Evolutionary conservation across 1,284 basidiomycete species (phyloP).

Genomic region (Apiotrichum mycotoxinovorans): DNA sequence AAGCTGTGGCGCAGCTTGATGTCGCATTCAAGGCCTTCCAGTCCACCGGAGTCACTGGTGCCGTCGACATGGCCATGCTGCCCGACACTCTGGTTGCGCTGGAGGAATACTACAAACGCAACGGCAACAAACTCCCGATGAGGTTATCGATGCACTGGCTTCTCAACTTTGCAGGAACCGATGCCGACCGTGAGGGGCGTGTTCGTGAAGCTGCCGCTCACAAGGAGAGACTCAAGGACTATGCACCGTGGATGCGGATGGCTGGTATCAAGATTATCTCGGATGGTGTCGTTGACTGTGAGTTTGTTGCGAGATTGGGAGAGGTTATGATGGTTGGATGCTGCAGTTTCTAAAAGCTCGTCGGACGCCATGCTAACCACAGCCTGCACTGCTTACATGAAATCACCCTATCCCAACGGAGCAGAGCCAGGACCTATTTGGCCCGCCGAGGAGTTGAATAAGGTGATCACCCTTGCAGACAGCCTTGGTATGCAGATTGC

Average conservation of each 20-base stretch:
- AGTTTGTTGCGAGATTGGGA: no score
- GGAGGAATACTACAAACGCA: slow-evolving; percentile 22
- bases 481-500: slow-evolving; percentile 30
- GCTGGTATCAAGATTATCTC: slow-evolving; percentile 38
- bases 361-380: no score
- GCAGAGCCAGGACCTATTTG: slow-evolving; percentile 28
- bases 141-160: slow-evolving; percentile 27
- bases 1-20: slow-evolving; percentile 18
- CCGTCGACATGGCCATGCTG: slow-evolving; percentile 33
- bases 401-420: slow-evolving; percentile 28
- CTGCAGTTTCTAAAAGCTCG: no score
- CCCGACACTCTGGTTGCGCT: slow-evolving; percentile 24
- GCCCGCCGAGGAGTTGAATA: slow-evolving; percentile 21
- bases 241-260: slow-evolving; percentile 24
- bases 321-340: no score
- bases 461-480: slow-evolving; percentile 28
- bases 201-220: slow-evolving; percentile 23
- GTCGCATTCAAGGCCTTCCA: slow-evolving; percentile 23
- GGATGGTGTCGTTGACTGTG: slow-evolving; percentile 33
- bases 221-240: slow-evolving; percentile 12
- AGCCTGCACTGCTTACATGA: slow-evolving; percentile 32
- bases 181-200: slow-evolving; percentile 13
- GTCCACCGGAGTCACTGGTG: slow-evolving; percentile 28
- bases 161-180: slow-evolving; percentile 18
- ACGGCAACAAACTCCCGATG: slow-evolving; percentile 22